Base-by-base conservation (phyloP, 108 stramenopile genomes). In the Aurantiochytrium sp. region DNA sequence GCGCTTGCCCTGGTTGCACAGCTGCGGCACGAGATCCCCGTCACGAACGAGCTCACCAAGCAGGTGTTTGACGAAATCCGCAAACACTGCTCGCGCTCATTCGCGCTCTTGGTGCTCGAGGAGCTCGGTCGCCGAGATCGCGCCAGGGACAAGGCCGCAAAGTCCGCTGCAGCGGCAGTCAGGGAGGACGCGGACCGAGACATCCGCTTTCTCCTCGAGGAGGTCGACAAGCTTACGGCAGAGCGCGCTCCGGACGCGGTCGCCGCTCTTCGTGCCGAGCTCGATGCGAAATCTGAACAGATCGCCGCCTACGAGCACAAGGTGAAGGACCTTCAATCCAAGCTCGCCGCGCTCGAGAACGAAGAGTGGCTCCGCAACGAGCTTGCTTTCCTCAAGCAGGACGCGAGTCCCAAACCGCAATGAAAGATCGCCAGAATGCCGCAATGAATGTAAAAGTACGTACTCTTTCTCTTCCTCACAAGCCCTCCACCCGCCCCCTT, bases 361-460 rank as follows among this genome's bases (percentile, higher is more conserved):
- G 42, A 81, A 81, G 45, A 48, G 2, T 81, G 73, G 73, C 73
- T 81, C 21, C 42, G 45, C 30, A 41, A 81, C n/a, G 73, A 81
- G 3, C 73, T 81, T 48, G 73, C 73, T 48, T 37, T 81, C 73
- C 30, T 81, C 24, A 81, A 52, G 50, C 50, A 52, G 17, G 50
- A 52, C 50, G 50, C 15, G n/a, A n/a, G n/a, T n/a, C n/a, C n/a
- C n/a, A n/a, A n/a, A n/a, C n/a, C n/a, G n/a, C n/a, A n/a, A n/a
- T n/a, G n/a, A n/a, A n/a, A n/a, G n/a, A n/a, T n/a, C n/a, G n/a
- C n/a, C n/a, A n/a, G n/a, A n/a, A n/a, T n/a, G 1, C 50, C 50
- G 17, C 8, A 52, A 1, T 15, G 0, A 52, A 52, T 50, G 10
- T 50, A 52, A 52, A 0, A 8, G 2, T 52, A 15, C 50, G 17